Evolutionary conservation across 2,329 filamentous ascomycete species (phyloP), one percentile per base, ranked within the genome.

Genomic region (Cryphonectria naterciae): DNA sequence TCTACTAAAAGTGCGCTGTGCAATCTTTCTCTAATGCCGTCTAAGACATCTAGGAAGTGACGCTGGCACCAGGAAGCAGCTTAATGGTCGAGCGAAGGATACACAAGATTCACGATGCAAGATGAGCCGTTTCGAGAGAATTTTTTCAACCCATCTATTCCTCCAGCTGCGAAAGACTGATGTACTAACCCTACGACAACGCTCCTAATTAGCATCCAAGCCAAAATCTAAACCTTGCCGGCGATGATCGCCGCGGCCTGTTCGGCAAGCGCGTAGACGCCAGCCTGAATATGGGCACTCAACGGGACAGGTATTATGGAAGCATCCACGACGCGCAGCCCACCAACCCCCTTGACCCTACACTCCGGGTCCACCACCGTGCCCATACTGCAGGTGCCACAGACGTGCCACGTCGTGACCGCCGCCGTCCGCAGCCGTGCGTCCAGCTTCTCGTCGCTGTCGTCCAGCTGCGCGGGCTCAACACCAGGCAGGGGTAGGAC

Each of bases 291-390:
- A n/a, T 71, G 67, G 37, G 67, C 70, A 66, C 70, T 66, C 39
- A 71, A 25, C 13, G 70, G 70, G 11, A 69, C 32, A 15, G 81
- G 80, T 28, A 82, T 77, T 10, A 82, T 77, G 13, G 78, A 82
- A 15, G 80, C 79, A 74, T 84, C 82, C 0, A 81, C 79, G 8
- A 84, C 76, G 19, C 80, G 78, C 39, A 84, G 74, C n/a, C 77
- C 76, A 11, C 75, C 74, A 5, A 82, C 77, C 0, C 82, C 81
- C 54, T 81, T 80, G 25, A 84, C 80, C 22, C 76, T 76, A 54
- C 83, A 75, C 28, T 79, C 76, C 0, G 75, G 72, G 68, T 83
- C 80, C 1, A 66, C 70, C 43, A 71, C 67, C 39, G 80, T 80
- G 56, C 81, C 81, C 77, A 81, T 78, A 6, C 77, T 71, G n/a